phyloP scores from a whole-genome alignment of 1,284 basidiomycete species.

The Bjerkandera adusta region DNA sequence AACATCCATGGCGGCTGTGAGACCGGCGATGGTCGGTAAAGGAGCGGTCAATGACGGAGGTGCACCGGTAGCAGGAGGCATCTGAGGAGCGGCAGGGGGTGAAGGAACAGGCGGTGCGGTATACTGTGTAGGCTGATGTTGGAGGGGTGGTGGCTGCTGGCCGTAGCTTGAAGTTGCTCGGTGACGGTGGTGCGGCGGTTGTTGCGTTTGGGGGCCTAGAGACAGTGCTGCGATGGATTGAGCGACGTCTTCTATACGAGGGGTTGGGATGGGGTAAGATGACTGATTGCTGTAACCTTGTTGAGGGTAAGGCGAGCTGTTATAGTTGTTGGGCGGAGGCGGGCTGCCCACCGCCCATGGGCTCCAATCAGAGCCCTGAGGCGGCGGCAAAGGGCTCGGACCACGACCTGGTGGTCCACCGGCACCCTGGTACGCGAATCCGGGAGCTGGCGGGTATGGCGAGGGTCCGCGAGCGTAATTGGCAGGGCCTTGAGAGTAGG shows the following conservation, averaged over 20 bases:
- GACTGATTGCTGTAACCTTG: slow-evolving; percentile 18
- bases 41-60: slow-evolving; percentile 60
- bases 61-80: slow-evolving; percentile 13
- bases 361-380: slow-evolving; percentile 30
- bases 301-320: slow-evolving; percentile 23
- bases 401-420: slow-evolving; percentile 20
- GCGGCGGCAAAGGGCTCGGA: slow-evolving; percentile 27
- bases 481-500: too few relatives aligned
- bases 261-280: slow-evolving; percentile 5
- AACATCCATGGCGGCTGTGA: slow-evolving; percentile 43
- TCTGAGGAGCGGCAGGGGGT: slow-evolving; percentile 3
- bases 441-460: slow-evolving; percentile 20
- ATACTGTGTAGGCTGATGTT: slow-evolving; percentile 10
- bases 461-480: too few relatives aligned
- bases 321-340: slow-evolving; percentile 18
- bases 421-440: slow-evolving; percentile 23
- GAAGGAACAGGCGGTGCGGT: not conserved
- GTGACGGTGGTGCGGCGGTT: slow-evolving; percentile 10
- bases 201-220: slow-evolving; percentile 13
- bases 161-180: slow-evolving; percentile 11
- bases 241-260: slow-evolving; percentile 14
- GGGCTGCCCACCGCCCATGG: slow-evolving; percentile 29
- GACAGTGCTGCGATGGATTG: slow-evolving; percentile 22
- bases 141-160: slow-evolving; percentile 20
- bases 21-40: slow-evolving; percentile 56